phyloP scores from a whole-genome alignment of 78 protist species.

The Polysphondylium violaceum region DNA sequence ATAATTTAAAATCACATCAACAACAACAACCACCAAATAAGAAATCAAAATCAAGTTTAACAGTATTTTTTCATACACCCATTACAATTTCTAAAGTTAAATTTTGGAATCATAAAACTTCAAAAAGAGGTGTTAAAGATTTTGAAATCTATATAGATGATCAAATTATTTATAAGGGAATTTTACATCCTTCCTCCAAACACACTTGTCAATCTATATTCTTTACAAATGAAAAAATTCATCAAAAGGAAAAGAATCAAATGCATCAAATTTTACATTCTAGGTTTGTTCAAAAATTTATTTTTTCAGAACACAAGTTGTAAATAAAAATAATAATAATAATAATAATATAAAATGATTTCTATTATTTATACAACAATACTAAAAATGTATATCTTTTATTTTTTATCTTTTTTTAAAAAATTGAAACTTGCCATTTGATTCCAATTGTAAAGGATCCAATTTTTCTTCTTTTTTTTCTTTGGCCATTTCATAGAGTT shows the following conservation, averaged over 20 bases:
- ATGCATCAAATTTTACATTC: neutral
- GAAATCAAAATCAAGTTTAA: slow-evolving; percentile 8
- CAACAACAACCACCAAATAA: neutral
- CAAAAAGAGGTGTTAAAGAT: slow-evolving; percentile 69
- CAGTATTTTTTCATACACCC: slow-evolving; percentile 64
- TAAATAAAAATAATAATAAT: neutral
- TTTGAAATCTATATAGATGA: slow-evolving; percentile 66
- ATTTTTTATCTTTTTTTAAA: slow-evolving; percentile 15
- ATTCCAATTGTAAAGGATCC: neutral
- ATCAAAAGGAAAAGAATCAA: neutral
- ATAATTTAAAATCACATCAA: neutral
- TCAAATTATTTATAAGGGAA: slow-evolving; percentile 53
- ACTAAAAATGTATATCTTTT: neutral
- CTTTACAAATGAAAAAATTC: neutral
- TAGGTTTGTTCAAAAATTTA: neutral
- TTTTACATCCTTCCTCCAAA: neutral
- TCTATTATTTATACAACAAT: no score
- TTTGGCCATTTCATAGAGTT: slow-evolving; percentile 6
- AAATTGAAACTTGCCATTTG: neutral
- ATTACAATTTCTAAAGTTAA: slow-evolving; percentile 40
- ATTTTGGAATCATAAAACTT: slow-evolving; percentile 86
- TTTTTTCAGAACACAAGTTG: neutral
- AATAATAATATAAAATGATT: neutral
- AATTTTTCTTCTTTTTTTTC: slow-evolving; percentile 33
- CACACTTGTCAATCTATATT: no score